Evolutionary conservation across 2,329 filamentous ascomycete genomes (phyloP).

Genomic region (Aspergillus felis): DNA sequence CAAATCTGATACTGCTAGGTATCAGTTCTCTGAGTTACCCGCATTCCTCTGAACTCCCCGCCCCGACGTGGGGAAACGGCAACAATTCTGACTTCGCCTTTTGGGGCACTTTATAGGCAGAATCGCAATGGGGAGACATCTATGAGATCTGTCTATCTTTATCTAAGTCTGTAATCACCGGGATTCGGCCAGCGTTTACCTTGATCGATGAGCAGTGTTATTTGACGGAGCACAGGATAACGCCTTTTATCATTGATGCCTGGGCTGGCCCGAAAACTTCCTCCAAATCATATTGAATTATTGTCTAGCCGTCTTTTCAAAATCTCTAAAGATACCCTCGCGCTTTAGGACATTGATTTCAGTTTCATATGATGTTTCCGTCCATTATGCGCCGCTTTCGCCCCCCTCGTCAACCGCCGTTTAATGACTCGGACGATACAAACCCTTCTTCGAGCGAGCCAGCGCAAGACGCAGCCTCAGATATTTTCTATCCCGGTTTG

Average conservation of each 20-base stretch:
- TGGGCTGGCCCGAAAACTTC: background rate
- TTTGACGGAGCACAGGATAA: background rate
- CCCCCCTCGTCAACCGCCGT: background rate
- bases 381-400: background rate
- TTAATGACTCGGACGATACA: background rate
- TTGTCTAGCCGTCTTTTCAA: too few relatives aligned
- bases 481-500: conserved; percentile 24
- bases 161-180: background rate
- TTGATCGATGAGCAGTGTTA: background rate
- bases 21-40: background rate
- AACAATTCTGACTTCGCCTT: background rate
- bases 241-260: background rate
- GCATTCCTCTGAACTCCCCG: background rate
- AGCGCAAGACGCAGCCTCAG: background rate
- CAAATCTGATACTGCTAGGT: background rate
- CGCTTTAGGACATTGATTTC: background rate
- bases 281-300: too few relatives aligned
- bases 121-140: background rate
- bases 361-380: background rate
- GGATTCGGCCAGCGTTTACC: background rate
- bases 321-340: background rate
- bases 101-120: background rate
- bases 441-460: background rate
- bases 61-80: background rate
- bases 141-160: background rate